Conservation (phyloP, 129 eudicot genomes). For the Daucus carota region DH1_v3.0 NC_030382.2:50670501-50671000, state of each 20-base stretch:
- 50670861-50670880: conserved; percentile 69
- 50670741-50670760: conserved; percentile 12
- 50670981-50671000: conserved; percentile 46
- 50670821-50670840: conserved; percentile 88
- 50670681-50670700: not conserved
- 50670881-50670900: not conserved
- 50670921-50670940: not conserved
- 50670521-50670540: not conserved
- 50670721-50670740: not conserved
- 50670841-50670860: conserved; percentile 87
- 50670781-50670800: conserved; percentile 98
- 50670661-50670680: not conserved
- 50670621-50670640: not conserved
- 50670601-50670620: not conserved
- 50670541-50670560: not conserved
- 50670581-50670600: not conserved
- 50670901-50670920: not conserved
- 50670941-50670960: not conserved
- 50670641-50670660: not conserved
- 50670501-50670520: not conserved
- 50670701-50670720: too few species aligned
- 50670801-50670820: conserved; percentile 92
- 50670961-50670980: conserved; percentile 1
- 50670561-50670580: not conserved
- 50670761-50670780: conserved; percentile 98